Conservation (phyloP, 2,329 filamentous ascomycete genomes). For the Ilyonectria sp. region DNA sequence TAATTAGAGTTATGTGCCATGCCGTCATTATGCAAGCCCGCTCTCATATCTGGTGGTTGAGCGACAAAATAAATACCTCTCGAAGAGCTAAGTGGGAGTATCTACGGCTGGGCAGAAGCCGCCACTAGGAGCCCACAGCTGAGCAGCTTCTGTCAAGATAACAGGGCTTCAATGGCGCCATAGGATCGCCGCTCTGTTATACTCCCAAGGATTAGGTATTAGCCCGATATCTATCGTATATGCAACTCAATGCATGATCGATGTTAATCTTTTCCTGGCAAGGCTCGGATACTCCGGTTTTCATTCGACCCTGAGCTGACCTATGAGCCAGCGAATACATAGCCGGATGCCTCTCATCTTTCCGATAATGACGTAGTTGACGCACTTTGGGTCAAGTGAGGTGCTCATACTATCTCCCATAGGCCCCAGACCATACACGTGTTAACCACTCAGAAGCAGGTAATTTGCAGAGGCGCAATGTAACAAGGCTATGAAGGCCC, state of each 20-base stretch:
- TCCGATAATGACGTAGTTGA: conserved; percentile 16
- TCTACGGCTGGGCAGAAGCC: background rate
- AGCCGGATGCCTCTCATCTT: background rate
- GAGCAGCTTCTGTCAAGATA: conserved; percentile 7
- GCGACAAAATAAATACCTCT: background rate
- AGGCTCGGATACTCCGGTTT: background rate
- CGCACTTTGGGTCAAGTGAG: conserved; percentile 1
- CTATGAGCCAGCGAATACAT: background rate
- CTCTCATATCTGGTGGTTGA: background rate
- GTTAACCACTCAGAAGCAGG: too few species aligned
- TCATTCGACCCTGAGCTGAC: background rate
- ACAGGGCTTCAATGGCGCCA: conserved; percentile 6
- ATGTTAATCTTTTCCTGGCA: conserved; percentile 7
- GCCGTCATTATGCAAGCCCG: conserved; percentile 3
- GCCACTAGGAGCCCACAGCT: conserved; percentile 7
- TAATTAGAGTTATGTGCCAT: conserved; percentile 4
- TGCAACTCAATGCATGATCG: conserved; percentile 16
- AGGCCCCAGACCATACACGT: background rate
- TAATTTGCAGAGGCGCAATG: background rate
- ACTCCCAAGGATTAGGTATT: background rate
- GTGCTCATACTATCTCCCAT: background rate
- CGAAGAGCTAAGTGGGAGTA: background rate
- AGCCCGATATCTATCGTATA: conserved; percentile 19
- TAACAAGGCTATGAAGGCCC: background rate
- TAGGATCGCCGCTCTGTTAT: background rate